Base-by-base conservation (phyloP, 768 basidiomycete species). In the Rossbeevera mucosa region DNA sequence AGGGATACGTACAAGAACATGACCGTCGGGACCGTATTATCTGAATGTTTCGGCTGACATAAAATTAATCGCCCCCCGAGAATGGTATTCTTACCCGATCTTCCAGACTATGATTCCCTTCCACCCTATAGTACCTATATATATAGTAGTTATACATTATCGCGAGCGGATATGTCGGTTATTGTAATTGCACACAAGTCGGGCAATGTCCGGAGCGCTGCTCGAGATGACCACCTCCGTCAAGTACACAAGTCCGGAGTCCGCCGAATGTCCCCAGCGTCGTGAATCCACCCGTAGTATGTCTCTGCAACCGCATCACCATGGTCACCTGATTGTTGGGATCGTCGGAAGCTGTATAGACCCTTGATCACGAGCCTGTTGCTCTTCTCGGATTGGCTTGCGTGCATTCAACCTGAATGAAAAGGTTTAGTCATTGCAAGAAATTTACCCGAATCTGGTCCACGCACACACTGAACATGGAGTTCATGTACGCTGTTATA, bases 391-490 rank as follows among this genome's bases (percentile, higher is more conserved):
- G n/a, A 61, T 61, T 11, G 31, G 5, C 46, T 54, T 51, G 26
- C 61, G 52, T 0, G 58, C 53, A 30, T 62, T 62, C 38, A 62
- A 16, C 30, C 61, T 62, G 2, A 1, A 38, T 22, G 6, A 13
- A 44, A 7, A 3, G 1, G n/a, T 3, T 24, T 7, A 0, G 18
- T 56, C n/a, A 48, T 14, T 36, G 12, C 7, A 12, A 38, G 18
- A 21, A 28, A 16, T 2, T 13, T 5, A 3, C 9, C 18, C n/a
- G n/a, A 22, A 44, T 29, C 11, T 13, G 22, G 31, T 18, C 31
- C 12, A 25, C 64, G 54, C 44, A 65, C 64, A 65, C 60, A 9
- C 58, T 46, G 5, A 67, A 33, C 56, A 63, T 60, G 12, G 60
- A 67, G 28, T 65, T 67, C 22, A 44, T 12, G 14, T 60, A 65